Conservation (phyloP, 495 filamentous ascomycete species). For the Tuber umbilicatum region DNA sequence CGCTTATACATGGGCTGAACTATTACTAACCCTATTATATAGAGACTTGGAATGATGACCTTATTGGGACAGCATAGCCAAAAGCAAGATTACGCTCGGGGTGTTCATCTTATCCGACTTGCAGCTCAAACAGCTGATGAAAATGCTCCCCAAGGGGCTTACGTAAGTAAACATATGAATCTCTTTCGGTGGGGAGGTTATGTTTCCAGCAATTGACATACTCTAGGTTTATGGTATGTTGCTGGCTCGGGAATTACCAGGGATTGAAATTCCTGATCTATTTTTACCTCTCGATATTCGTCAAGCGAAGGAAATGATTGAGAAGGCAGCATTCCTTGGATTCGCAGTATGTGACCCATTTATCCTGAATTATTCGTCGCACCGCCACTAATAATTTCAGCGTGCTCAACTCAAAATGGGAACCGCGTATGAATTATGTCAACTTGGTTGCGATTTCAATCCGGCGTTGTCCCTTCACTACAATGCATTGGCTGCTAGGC, state of each 20-base stretch:
- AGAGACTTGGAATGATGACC: constrained; percentile 94
- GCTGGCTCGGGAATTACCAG: constrained; percentile 77
- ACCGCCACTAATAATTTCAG: constrained; percentile 25
- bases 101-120: constrained; percentile 70
- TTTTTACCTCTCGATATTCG: constrained; percentile 67
- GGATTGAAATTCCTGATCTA: constrained; percentile 70
- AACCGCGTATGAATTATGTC: constrained; percentile 86
- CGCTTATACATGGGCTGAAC: background rate
- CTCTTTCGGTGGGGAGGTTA: background rate
- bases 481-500: constrained; percentile 83
- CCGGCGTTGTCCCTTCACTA: constrained; percentile 89
- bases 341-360: constrained; percentile 57
- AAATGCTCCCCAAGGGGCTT: constrained; percentile 94
- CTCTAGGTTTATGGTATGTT: constrained; percentile 87
- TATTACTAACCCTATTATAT: constrained; percentile 34
- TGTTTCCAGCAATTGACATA: constrained; percentile 13
- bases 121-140: constrained; percentile 88
- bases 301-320: constrained; percentile 76
- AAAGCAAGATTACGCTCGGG: constrained; percentile 67
- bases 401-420: constrained; percentile 97
- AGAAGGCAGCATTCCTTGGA: constrained; percentile 92
- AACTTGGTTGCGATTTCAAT: constrained; percentile 90
- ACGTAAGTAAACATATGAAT: constrained; percentile 49
- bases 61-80: constrained; percentile 88
- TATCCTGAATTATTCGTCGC: background rate